Conservation (phyloP, 2,329 filamentous ascomycete genomes). For the Sporothrix variecibatus region DNA sequence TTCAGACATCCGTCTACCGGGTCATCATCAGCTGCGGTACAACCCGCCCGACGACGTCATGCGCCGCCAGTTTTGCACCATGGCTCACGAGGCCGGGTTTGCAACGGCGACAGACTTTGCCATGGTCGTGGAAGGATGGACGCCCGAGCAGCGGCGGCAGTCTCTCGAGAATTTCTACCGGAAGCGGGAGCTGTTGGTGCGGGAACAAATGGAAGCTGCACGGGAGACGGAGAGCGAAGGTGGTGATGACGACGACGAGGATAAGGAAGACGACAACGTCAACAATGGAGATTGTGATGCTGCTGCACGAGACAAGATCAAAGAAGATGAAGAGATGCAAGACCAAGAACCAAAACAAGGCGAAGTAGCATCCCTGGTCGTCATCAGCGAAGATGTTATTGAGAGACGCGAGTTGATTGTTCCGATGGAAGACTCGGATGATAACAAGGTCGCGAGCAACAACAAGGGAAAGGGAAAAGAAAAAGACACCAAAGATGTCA, state of each 20-base stretch:
- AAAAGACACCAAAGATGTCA: not conserved
- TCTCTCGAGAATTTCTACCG: conserved; percentile 81
- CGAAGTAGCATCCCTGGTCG: conserved; percentile 18
- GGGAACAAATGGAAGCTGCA: conserved; percentile 22
- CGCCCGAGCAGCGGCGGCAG: conserved; percentile 75
- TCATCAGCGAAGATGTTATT: conserved; percentile 15
- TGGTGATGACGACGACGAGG: conserved; percentile 15
- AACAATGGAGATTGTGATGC: not conserved
- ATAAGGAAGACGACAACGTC: not conserved
- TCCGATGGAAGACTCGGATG: not conserved
- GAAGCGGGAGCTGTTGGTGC: conserved; percentile 58
- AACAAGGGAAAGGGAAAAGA: not conserved
- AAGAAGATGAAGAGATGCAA: not conserved
- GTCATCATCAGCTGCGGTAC: conserved; percentile 53
- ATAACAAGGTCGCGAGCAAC: not conserved
- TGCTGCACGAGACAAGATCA: not conserved
- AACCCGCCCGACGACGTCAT: conserved; percentile 74
- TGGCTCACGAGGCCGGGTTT: conserved; percentile 80
- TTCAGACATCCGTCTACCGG: conserved; percentile 15
- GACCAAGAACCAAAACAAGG: not conserved
- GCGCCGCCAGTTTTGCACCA: conserved; percentile 83
- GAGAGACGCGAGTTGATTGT: conserved; percentile 20
- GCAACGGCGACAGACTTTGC: conserved; percentile 80
- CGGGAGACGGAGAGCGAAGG: conserved; percentile 27
- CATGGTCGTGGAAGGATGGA: conserved; percentile 86